A percentile compares a stretch with the other conserved stretches of the same genome.
These are phyloP conservation scores for Aquilaria sinensis DNA, from an alignment of 345 rosid species.

Conservation along the genomic window DNA sequence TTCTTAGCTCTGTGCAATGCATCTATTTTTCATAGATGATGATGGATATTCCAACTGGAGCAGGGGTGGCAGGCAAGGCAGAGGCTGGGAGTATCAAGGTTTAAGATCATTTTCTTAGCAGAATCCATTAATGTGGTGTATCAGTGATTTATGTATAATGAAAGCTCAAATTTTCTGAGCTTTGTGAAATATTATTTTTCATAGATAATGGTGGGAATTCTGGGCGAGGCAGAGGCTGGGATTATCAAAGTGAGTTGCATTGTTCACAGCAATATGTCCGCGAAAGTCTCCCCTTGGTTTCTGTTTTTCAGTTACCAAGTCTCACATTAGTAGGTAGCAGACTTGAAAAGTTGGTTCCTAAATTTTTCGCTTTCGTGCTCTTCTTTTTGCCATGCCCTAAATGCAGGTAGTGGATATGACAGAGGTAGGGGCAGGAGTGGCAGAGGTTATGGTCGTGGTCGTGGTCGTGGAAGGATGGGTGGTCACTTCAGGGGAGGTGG, in stretches of 20 bases:
- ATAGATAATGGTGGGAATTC: conserved; percentile 29
- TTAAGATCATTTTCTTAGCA: no score
- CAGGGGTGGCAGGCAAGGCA: conserved; percentile 41
- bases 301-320: background rate
- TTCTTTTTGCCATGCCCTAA: no score
- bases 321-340: background rate
- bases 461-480: conserved; percentile 12
- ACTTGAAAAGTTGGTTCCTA: background rate
- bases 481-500: no score
- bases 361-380: background rate
- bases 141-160: no score
- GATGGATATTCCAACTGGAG: conserved; percentile 30
- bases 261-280: background rate
- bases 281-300: background rate
- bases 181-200: background rate
- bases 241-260: conserved; percentile 35
- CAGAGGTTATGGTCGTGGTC: conserved; percentile 35
- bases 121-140: no score
- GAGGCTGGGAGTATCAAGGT: conserved; percentile 47
- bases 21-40: conserved; percentile 13
- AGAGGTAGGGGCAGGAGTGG: conserved; percentile 39
- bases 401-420: conserved; percentile 29
- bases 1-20: background rate
- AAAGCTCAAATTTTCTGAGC: no score
- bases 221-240: conserved; percentile 47